Percentiles rank a stretch among this genome's conserved stretches.
phyloP scores from a whole-genome alignment of 177 flowering plant species.

The Telopea speciosissima region DNA sequence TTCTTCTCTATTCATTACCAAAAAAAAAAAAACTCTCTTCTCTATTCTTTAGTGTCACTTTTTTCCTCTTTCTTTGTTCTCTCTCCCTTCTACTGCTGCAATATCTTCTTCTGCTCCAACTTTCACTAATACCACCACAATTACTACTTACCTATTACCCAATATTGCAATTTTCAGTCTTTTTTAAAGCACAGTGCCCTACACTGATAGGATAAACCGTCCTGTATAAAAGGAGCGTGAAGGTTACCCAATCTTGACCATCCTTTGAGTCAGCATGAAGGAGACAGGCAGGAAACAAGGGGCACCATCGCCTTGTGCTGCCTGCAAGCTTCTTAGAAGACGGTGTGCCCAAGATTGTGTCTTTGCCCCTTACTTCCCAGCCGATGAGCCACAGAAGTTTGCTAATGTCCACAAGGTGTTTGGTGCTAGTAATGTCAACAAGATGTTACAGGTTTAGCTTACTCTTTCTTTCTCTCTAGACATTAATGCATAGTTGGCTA shows the following conservation, averaged over 20 bases:
- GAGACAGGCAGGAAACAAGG: conserved; percentile 43
- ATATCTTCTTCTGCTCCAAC: not conserved
- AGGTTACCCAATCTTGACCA: not conserved
- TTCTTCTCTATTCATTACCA: no score
- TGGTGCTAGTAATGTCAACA: conserved; percentile 78
- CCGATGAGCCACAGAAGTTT: conserved; percentile 68
- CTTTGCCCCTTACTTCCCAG: conserved; percentile 69
- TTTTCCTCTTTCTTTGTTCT: not conserved
- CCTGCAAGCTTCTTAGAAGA: conserved; percentile 65
- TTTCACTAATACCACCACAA: not conserved
- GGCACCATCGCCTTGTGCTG: conserved; percentile 61
- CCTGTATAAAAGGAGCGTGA: not conserved
- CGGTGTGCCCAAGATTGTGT: conserved; percentile 59
- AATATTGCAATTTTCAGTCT: not conserved
- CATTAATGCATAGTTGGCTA: not conserved
- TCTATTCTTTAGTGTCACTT: not conserved
- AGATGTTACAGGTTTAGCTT: conserved; percentile 55
- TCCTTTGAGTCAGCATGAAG: conserved; percentile 23
- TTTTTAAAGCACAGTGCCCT: not conserved
- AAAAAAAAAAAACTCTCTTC: no score
- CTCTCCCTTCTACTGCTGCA: not conserved
- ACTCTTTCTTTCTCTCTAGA: not conserved
- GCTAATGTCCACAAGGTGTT: conserved; percentile 75
- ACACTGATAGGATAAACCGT: not conserved
- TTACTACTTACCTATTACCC: no score